Base-by-base conservation (phyloP, 202 grass and related monocot genomes). In the Cymbopogon flexuosus region DNA sequence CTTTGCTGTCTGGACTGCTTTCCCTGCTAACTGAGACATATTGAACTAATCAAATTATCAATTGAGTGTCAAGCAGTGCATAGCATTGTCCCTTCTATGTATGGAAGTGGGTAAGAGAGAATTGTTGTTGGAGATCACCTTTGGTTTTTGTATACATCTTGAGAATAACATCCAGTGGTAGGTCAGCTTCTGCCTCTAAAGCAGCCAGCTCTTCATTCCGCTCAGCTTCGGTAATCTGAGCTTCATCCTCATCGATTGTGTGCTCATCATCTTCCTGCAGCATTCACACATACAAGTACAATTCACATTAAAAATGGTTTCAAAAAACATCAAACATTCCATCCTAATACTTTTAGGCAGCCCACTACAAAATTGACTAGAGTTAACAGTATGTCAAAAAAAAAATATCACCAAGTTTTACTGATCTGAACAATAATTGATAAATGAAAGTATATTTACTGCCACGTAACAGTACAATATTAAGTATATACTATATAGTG, bases 221-320 rank as follows among this genome's bases (percentile, higher is more conserved):
- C 70, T 99, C 92, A 65, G 85, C 85, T 62, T 93, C 87, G 2
- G 90, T 99, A 37, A 93, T 96, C 84, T 89, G 89, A 88, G 88
- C 96, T 88, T 99, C 96, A 85, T 99, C 96, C 41, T 90, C 90
- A 54, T 96, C 96, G 60, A 99, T 91, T 37, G 90, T 93, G 52
- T 8, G 79, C 42, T 96, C 96, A 70, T 99, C 92, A 88, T 99
- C 96, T 84, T 87, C 90, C 96, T 99, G 84, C 41, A 79, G 68
- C 70, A 82, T 14, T 62, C 88, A 56, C 41, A 73, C 51, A 84
- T 78, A 73, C 30, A 31, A 77, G 13, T 41, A 22, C 19, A 0
- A 66, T 83, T 78, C 27, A 85, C 36, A 40, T 60, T 42, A 61
- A 19, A 51, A 77, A 75, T 2, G 19, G 6, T 21, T 65, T 49